These are phyloP conservation scores for Cicer bijugum DNA, from an alignment of 306 rosid species.

Conservation along the genomic window DNA sequence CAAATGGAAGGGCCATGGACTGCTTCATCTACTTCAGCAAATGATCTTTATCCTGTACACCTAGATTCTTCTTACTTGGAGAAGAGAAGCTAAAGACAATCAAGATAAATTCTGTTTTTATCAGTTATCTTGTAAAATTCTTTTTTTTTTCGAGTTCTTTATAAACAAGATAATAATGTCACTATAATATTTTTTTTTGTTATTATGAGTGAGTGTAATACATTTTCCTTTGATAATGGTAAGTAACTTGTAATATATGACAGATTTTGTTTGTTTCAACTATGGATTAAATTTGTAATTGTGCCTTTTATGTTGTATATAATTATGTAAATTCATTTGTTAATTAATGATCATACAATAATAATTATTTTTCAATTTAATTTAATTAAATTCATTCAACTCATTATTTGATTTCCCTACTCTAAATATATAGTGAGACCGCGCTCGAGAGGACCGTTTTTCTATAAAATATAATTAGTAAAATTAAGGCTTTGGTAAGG, in stretches of 20 bases:
- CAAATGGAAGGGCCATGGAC: constrained; percentile 6
- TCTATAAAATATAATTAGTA: too few species aligned
- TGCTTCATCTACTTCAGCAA: constrained; percentile 22
- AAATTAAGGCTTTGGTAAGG: too few species aligned
- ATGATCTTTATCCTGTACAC: constrained; percentile 33
- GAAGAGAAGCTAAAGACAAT: not conserved
- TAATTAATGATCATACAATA: too few species aligned
- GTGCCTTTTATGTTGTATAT: too few species aligned
- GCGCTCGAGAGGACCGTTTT: too few species aligned
- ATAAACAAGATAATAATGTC: not conserved
- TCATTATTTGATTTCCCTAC: too few species aligned
- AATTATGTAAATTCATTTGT: too few species aligned
- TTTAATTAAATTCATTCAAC: too few species aligned
- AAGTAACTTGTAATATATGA: not conserved
- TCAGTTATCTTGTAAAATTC: not conserved
- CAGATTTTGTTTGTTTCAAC: too few species aligned
- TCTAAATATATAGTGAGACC: too few species aligned
- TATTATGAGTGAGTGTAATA: not conserved
- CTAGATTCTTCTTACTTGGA: constrained; percentile 26
- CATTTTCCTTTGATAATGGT: not conserved
- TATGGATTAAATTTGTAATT: too few species aligned
- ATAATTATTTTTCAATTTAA: too few species aligned
- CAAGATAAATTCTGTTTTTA: not conserved
- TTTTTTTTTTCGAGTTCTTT: not conserved
- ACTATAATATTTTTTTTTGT: not conserved